Evolutionary conservation across 805 yeast genomes (phyloP), one percentile per base, ranked within the genome.

Genomic region (Saccharomycopsis olivae): DNA sequence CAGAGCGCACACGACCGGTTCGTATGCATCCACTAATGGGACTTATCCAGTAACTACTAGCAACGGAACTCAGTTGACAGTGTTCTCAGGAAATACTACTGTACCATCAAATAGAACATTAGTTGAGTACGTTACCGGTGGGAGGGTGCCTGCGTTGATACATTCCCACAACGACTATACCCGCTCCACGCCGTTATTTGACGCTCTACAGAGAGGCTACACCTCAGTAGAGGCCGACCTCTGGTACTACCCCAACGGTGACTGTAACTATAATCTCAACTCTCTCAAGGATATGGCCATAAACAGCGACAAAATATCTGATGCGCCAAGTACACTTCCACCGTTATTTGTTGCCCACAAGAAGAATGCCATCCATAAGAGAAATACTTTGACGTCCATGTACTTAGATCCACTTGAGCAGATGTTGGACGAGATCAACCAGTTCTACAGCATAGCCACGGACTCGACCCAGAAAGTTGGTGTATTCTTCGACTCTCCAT

Each of bases 131-230:
- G 28, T 43, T 14, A 43, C 48, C 5, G 48, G 40, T 8, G 43
- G 46, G 13, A 25, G 33, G 17, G 18, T 18, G 5, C n/a, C 41
- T 5, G 36, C 21, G 36, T 13, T 19, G 60, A 60, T 78, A 20
- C 86, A 78, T 52, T 75, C 83, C 1, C 86, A 78, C 53, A 78
- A 78, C 51, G 85, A 78, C 52, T 79, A 78, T 54, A 72, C 78
- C 77, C 59, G 85, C 50, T 44, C 50, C 2, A 51, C 59, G 3
- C 85, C 85, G 1, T 58, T 78, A 5, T 64, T 71, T 39, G 78
- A 76, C 44, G 85, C 84, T 0, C 53, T 66, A 13, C 51, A 53
- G 5, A 47, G 53, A 19, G 86, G 85, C 2, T 64, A 71, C 23
- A 60, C 63, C 32, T 70, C 79, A 36, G 63, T 78, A 1, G 86